These are phyloP conservation scores for Colletotrichum gloeosporioides DNA, from an alignment of 2,329 filamentous ascomycete genomes.

Conservation along the genomic window DNA sequence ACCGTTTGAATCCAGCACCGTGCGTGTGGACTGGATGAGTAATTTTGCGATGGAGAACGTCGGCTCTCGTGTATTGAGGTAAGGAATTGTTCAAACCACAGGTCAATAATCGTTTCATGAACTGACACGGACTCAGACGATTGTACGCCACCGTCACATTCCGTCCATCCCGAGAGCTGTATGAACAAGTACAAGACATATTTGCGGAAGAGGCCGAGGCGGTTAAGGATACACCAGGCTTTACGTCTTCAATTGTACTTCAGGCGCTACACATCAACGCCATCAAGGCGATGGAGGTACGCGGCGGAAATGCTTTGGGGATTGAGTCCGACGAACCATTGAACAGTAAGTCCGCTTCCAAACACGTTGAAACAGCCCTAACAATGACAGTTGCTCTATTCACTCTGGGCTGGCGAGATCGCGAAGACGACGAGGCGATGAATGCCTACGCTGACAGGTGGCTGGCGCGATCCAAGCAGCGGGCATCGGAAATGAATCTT, in stretches of 20 bases:
- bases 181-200: not conserved
- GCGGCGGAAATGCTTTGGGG: not conserved
- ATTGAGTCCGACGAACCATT: not conserved
- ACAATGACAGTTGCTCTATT: not conserved
- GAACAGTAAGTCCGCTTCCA: not conserved
- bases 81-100: not conserved
- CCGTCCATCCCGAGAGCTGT: not conserved
- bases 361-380: not conserved
- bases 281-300: not conserved
- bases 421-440: not conserved
- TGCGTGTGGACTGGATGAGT: not conserved
- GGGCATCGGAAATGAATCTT: constrained; percentile 16
- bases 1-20: not conserved
- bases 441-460: not conserved
- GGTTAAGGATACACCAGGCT: not conserved
- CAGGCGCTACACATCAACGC: not conserved
- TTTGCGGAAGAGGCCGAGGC: not conserved
- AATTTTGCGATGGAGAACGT: not conserved
- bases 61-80: not conserved
- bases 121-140: not conserved
- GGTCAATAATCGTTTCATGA: not conserved
- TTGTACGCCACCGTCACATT: not conserved
- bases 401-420: not conserved
- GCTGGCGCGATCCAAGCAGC: not conserved
- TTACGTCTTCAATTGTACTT: not conserved